Conservation (phyloP, 2,329 filamentous ascomycete species). For the Aphanocladium album region DNA sequence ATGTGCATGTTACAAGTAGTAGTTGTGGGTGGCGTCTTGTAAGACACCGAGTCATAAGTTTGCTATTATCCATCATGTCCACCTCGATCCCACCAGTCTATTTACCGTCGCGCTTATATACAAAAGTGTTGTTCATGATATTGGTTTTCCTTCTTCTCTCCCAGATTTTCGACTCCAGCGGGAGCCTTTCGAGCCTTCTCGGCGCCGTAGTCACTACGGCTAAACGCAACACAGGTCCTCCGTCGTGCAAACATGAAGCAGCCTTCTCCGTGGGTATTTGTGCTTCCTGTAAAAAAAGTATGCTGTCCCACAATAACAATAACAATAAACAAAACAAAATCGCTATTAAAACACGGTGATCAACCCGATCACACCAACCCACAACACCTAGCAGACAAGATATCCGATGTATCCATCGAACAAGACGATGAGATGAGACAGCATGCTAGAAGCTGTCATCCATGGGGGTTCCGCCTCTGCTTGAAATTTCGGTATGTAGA, state of each 20-base stretch:
- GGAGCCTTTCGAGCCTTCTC: neutral
- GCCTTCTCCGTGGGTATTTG: slow-evolving; percentile 1
- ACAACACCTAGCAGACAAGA: neutral
- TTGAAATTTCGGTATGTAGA: slow-evolving; percentile 33
- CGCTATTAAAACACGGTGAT: neutral
- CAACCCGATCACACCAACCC: neutral
- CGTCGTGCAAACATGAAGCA: neutral
- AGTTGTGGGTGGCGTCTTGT: neutral
- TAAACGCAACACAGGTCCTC: neutral
- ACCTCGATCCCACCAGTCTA: neutral
- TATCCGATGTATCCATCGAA: neutral
- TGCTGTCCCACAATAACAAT: neutral
- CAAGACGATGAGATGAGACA: neutral
- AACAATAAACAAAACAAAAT: neutral
- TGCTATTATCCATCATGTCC: slow-evolving; percentile 1
- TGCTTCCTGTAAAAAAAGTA: neutral
- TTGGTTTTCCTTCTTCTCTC: neutral
- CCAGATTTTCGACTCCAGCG: neutral
- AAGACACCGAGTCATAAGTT: neutral
- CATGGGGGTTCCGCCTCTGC: slow-evolving; percentile 31
- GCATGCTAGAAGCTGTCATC: slow-evolving; percentile 24
- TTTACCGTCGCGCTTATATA: neutral
- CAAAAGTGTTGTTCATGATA: slow-evolving; percentile 1
- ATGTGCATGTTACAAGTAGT: neutral
- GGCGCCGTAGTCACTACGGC: no score